These are phyloP conservation scores for Podila epigama DNA, from an alignment of 192 early-diverging fungal species.

Conservation along the genomic window DNA sequence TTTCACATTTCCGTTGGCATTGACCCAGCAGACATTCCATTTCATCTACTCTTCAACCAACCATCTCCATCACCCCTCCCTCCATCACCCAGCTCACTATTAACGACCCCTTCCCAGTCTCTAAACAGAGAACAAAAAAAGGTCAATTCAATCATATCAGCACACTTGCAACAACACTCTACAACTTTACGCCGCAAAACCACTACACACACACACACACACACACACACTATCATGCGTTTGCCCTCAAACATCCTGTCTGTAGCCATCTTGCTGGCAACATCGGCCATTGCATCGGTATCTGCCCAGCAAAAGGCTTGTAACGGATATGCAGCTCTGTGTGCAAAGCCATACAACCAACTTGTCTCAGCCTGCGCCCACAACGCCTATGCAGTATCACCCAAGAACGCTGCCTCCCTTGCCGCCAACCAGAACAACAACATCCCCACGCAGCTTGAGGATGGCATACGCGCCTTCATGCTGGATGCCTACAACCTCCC, in stretches of 20 bases:
- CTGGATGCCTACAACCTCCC: conserved; percentile 59
- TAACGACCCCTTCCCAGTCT: background rate
- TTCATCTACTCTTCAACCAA: background rate
- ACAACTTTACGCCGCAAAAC: too few species aligned
- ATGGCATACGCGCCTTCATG: conserved; percentile 79
- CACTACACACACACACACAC: too few species aligned
- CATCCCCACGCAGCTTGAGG: conserved; percentile 70
- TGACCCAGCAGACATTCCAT: too few species aligned
- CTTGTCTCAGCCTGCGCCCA: conserved; percentile 77
- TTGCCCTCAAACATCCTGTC: conserved; percentile 21
- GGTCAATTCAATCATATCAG: too few species aligned
- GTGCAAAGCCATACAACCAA: conserved; percentile 64
- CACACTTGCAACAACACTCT: background rate
- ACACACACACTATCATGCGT: conserved; percentile 17
- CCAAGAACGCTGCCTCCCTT: conserved; percentile 57
- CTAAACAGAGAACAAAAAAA: background rate
- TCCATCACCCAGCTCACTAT: background rate
- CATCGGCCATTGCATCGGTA: conserved; percentile 3
- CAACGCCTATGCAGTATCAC: conserved; percentile 69
- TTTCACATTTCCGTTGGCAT: too few species aligned
- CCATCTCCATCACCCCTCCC: background rate
- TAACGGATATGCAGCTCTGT: conserved; percentile 76
- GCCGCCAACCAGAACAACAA: conserved; percentile 73
- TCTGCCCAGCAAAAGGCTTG: conserved; percentile 52
- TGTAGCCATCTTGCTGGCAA: background rate